These are phyloP conservation scores for Leccinum obscurum DNA, from an alignment of 768 basidiomycete genomes.

Conservation along the genomic window DNA sequence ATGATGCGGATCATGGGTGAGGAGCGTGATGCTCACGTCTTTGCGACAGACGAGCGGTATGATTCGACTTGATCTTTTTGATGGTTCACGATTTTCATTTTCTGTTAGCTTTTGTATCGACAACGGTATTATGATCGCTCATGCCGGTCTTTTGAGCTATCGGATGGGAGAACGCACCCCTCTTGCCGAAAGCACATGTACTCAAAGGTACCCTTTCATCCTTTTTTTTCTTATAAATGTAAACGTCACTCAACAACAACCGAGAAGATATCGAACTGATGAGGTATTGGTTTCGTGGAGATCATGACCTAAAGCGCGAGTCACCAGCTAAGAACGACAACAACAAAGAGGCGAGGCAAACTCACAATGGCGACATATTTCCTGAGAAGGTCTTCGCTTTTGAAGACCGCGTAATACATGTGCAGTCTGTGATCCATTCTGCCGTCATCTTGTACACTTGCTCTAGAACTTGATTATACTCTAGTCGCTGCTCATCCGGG, in stretches of 20 bases:
- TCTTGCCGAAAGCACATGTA: conserved; percentile 80
- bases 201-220: conserved; percentile 65
- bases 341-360: conserved; percentile 16
- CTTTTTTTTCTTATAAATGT: not conserved
- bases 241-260: conserved; percentile 10
- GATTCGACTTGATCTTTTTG: conserved; percentile 16
- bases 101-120: conserved; percentile 94
- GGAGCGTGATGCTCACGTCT: conserved; percentile 86
- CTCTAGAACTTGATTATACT: conserved; percentile 53
- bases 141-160: conserved; percentile 89
- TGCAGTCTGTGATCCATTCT: conserved; percentile 56
- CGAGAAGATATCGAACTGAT: conserved; percentile 85
- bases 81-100: not conserved
- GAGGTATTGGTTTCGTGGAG: conserved; percentile 93
- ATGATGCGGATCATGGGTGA: conserved; percentile 99
- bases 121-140: conserved; percentile 99
- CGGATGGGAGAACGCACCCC: conserved; percentile 87
- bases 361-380: conserved; percentile 58
- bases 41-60: conserved; percentile 94
- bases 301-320: conserved; percentile 36
- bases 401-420: conserved; percentile 46
- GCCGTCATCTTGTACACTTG: conserved; percentile 42
- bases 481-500: conserved; percentile 52
- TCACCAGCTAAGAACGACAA: conserved; percentile 10
- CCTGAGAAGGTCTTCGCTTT: conserved; percentile 48